phyloP scores from a whole-genome alignment of 176 grass and related monocot species.

The Oryza glumipatula region DNA sequence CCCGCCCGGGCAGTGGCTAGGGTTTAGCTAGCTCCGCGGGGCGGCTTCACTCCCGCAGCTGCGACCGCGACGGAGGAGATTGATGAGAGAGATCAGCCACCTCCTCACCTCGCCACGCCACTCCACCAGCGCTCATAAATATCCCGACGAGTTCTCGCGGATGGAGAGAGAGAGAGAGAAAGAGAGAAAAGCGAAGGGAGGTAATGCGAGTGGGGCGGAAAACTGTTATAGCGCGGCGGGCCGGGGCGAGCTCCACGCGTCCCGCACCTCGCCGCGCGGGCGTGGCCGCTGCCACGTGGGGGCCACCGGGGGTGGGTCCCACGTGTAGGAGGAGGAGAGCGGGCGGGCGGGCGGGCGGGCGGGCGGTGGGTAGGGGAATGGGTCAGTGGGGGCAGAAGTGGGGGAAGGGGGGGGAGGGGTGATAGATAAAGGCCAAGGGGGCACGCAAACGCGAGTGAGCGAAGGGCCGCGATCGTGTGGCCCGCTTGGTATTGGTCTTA shows the following conservation, averaged over 20 bases:
- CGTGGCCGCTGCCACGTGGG: conserved; percentile 3
- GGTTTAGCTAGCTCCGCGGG: conserved; percentile 15
- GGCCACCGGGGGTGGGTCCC: background rate
- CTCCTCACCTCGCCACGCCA: background rate
- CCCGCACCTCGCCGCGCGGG: background rate
- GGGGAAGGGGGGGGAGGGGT: background rate
- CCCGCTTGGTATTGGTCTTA: background rate
- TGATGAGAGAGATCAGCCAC: background rate
- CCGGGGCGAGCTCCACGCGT: conserved; percentile 46
- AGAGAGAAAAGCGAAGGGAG: background rate
- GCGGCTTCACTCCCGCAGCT: background rate
- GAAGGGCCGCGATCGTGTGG: conserved; percentile 2
- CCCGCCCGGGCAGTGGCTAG: background rate
- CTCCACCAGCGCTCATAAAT: conserved; percentile 29
- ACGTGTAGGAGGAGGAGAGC: background rate
- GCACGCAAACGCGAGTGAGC: background rate
- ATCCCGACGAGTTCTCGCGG: conserved; percentile 32
- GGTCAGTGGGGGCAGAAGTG: background rate
- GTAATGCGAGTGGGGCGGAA: background rate
- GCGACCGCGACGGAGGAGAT: background rate
- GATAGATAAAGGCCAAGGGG: background rate
- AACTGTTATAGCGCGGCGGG: conserved; percentile 27
- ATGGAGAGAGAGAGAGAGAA: background rate
- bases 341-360: too few relatives aligned
- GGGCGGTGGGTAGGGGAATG: too few relatives aligned